Base-by-base conservation (phyloP, 495 filamentous ascomycete species). In the Xylaria castorea region DNA sequence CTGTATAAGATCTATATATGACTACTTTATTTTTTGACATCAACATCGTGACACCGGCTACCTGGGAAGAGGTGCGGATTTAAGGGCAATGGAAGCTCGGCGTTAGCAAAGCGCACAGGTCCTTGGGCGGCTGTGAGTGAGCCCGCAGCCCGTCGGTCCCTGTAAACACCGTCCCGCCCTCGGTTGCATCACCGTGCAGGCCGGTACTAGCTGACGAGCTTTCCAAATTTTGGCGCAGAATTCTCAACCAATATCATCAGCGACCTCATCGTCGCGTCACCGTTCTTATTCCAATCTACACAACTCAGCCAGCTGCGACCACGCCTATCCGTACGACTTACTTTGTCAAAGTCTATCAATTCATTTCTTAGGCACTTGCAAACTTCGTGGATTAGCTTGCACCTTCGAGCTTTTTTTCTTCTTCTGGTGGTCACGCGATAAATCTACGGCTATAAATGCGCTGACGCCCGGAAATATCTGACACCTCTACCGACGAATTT, bases 151-250 rank as follows among this genome's bases (percentile, higher is more conserved):
- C 32, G 64, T 51, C 46, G 46, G 64, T 20, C 63, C 64, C 44
- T 66, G 16, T 32, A 42, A 44, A 57, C 48, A 42, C 51, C 34
- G 66, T 68, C 66, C 66, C 38, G 67, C 67, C 51, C 34, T 32
- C 34, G 36, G 70, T 77, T 77, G 72, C 76, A 77, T 77, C 76
- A 77, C 74, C 67, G 42, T 73, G 71, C 76, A 76, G 74, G 68
- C 68, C 32, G 42, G 27, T 50, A 57, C 42, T 66, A 75, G 70
- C 74, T 76, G 48, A 30, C 20, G n/a, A 71, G 68, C 68, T 64
- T 64, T 64, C 69, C 60, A 65, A 65, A 65, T 65, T 44, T 44
- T 65, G 61, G 60, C 48, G 36, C 38, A 69, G 44, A 72, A 70
- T 74, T 78, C 74, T 75, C 58, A 22, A 34, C 32, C 46, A 34